Conservation (phyloP, 768 basidiomycete species). For the Phlebiopsis gigantea region DNA sequence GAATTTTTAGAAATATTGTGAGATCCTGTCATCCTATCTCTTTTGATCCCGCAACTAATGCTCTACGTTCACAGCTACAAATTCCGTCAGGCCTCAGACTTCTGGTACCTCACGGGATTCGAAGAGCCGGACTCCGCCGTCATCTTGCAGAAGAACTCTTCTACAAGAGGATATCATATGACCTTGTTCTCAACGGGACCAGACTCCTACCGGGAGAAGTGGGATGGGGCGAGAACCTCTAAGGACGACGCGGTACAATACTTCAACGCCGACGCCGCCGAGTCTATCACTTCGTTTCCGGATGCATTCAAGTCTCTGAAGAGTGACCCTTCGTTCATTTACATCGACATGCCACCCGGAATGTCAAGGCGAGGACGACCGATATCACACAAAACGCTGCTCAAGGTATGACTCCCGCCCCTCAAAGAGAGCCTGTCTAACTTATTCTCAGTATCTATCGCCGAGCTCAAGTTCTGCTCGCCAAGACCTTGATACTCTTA, state of each 20-base stretch:
- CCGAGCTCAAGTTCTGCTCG: constrained; percentile 19
- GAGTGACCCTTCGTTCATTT: constrained; percentile 39
- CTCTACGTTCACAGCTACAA: constrained; percentile 68
- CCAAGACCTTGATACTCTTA: constrained; percentile 49
- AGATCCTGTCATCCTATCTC: constrained; percentile 25
- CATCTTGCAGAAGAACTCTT: constrained; percentile 72
- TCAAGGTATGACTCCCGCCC: constrained; percentile 34
- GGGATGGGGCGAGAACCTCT: constrained; percentile 87
- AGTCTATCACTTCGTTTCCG: constrained; percentile 49
- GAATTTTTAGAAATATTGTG: constrained; percentile 63
- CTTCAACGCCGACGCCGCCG: constrained; percentile 78
- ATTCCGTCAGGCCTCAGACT: constrained; percentile 87
- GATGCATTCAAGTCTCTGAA: constrained; percentile 53
- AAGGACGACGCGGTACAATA: constrained; percentile 55
- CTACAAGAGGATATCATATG: constrained; percentile 75
- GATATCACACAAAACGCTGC: constrained; percentile 46
- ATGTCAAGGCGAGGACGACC: constrained; percentile 24
- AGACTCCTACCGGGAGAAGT: constrained; percentile 73
- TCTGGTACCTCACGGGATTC: constrained; percentile 96
- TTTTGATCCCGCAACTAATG: background rate
- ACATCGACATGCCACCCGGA: constrained; percentile 32
- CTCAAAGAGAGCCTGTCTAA: background rate
- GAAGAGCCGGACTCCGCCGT: constrained; percentile 90
- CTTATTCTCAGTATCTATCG: constrained; percentile 18
- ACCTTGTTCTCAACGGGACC: constrained; percentile 77